Conservation (phyloP, 306 rosid genomes). For the Glycine soja region DNA sequence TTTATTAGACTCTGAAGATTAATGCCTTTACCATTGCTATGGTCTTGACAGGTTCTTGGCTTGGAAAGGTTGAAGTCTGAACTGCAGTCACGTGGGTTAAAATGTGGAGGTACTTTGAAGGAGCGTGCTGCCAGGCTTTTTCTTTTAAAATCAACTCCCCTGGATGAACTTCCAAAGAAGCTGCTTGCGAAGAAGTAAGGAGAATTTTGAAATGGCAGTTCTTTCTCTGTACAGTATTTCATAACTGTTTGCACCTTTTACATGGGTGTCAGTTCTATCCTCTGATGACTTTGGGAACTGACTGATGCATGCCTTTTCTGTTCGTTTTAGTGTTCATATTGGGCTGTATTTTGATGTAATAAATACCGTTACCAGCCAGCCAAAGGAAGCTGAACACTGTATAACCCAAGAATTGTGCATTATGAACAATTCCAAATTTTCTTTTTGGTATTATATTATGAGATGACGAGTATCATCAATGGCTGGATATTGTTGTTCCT, state of each 20-base stretch:
- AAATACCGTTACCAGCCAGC: constrained; percentile 34
- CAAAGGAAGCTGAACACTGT: constrained; percentile 45
- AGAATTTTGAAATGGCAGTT: constrained; percentile 9
- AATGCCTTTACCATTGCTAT: constrained; percentile 2
- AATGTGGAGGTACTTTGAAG: constrained; percentile 91
- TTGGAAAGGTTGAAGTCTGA: constrained; percentile 81
- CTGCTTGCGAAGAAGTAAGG: constrained; percentile 77
- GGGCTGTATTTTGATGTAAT: constrained; percentile 17
- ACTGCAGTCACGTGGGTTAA: constrained; percentile 78
- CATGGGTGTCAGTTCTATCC: constrained; percentile 36
- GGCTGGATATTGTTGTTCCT: neutral
- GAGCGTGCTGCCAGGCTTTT: constrained; percentile 96
- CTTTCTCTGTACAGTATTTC: constrained; percentile 39
- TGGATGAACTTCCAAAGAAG: constrained; percentile 85
- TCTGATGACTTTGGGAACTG: constrained; percentile 20
- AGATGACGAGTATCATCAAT: neutral
- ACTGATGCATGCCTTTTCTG: constrained; percentile 21
- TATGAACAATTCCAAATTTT: constrained; percentile 29
- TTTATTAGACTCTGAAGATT: constrained; percentile 32
- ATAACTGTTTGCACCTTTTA: too few species aligned
- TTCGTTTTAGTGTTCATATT: constrained; percentile 11
- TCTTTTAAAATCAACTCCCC: constrained; percentile 77
- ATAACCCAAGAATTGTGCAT: constrained; percentile 18
- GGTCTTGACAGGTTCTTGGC: constrained; percentile 71
- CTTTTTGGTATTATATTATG: neutral